These are phyloP conservation scores for Phytophthora colocasiae DNA, from an alignment of 352 stramenopile genomes.

Conservation along the genomic window DNA sequence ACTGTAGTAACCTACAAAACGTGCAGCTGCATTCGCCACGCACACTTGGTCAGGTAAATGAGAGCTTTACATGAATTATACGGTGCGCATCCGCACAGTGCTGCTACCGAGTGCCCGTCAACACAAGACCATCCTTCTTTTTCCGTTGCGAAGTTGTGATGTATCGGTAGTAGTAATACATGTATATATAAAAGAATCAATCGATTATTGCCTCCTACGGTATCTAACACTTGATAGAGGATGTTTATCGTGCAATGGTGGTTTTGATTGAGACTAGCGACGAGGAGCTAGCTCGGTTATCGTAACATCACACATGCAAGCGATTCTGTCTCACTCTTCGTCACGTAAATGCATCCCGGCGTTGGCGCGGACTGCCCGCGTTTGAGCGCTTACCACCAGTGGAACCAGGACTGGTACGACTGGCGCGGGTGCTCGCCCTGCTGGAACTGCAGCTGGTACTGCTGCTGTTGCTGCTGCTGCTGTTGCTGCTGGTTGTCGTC, in stretches of 20 bases:
- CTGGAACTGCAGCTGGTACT: constrained; percentile 1
- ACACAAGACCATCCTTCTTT: too few relatives aligned
- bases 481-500: not conserved
- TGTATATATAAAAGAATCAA: constrained; percentile 1
- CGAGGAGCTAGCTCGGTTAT: constrained; percentile 9
- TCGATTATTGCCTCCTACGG: constrained; percentile 5
- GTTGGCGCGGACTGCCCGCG: not conserved
- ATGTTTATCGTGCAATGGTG: constrained; percentile 9
- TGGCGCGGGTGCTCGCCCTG: constrained; percentile 10
- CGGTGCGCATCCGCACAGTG: too few relatives aligned
- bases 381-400: constrained; percentile 21
- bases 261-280: constrained; percentile 23
- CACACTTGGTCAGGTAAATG: constrained; percentile 1
- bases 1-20: not conserved
- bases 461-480: not conserved
- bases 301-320: constrained; percentile 17
- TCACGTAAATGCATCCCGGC: not conserved
- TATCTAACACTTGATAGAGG: constrained; percentile 8
- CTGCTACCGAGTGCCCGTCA: too few relatives aligned
- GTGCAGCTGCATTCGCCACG: not conserved
- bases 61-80: not conserved
- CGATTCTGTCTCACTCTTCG: constrained; percentile 14
- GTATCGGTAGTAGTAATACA: not conserved
- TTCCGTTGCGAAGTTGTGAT: too few relatives aligned
- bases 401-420: constrained; percentile 19